These are phyloP conservation scores for Saccharomyces hybrid DNA, from an alignment of 1,139 yeast species.

Conservation along the genomic window DNA sequence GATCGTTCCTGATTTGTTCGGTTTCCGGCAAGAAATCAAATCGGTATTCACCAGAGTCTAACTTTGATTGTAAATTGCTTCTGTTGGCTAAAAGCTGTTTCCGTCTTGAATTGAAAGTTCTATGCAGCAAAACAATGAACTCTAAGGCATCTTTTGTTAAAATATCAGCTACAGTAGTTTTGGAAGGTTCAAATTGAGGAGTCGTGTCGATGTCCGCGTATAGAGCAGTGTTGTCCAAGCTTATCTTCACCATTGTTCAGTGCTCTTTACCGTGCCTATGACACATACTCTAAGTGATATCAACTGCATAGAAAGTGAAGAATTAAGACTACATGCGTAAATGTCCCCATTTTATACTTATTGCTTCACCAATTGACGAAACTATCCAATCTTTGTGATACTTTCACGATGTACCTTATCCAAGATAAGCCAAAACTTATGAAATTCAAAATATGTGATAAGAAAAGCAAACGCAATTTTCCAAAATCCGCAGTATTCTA, in stretches of 20 bases:
- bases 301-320: neutral
- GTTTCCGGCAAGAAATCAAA: conserved; percentile 60
- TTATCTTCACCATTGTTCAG: conserved; percentile 20
- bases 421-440: neutral
- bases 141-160: conserved; percentile 55
- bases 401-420: neutral
- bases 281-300: neutral
- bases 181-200: conserved; percentile 53
- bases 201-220: conserved; percentile 53
- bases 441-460: too few species aligned
- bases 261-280: neutral
- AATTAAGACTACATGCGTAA: too few species aligned
- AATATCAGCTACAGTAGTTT: conserved; percentile 40
- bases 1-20: conserved; percentile 55
- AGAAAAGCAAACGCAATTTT: neutral
- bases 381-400: neutral
- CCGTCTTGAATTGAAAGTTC: conserved; percentile 59
- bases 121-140: conserved; percentile 63
- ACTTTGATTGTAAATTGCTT: conserved; percentile 46
- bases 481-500: neutral
- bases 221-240: conserved; percentile 56
- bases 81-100: conserved; percentile 53
- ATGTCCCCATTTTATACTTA: neutral
- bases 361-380: neutral
- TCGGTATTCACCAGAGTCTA: conserved; percentile 56